Base-by-base conservation (phyloP, 495 filamentous ascomycete genomes). In the Jackrogersella multiformis region DNA sequence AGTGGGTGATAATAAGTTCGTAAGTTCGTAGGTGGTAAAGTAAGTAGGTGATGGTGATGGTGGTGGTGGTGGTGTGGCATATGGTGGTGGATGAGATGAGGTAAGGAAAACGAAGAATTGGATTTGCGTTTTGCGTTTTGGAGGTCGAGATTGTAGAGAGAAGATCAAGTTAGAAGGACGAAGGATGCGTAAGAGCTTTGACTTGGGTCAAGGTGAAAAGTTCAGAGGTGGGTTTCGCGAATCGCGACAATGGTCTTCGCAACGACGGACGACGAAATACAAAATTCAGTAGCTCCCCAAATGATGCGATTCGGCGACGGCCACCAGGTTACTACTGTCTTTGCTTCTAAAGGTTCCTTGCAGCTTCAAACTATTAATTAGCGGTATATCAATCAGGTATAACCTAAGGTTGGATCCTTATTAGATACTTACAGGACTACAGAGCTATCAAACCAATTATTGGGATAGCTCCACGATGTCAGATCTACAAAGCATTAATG, bases 401-500 rank as follows among this genome's bases (percentile, higher is more conserved):
- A n/a, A n/a, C n/a, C n/a, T n/a, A n/a, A n/a, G n/a, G n/a, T n/a
- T n/a, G n/a, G n/a, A n/a, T 24, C 45, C 20, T 32, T 13, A 20
- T 52, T 32, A 45, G 35, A 16, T 21, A 12, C 44, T 49, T 39
- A 59, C 56, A 53, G 44, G 13, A 24, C 18, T 42, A 9, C 8
- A 9, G 23, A 35, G 24, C 35, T 51, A 60, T 60, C 16, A 15
- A n/a, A 21, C 20, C 18, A 5, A 13, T 39, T 23, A 13, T 41
- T 41, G 7, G 21, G 6, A 39, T 8, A 30, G 61, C 39, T 41
- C 10, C 46, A 41, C 28, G 56, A 49, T 49, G 18, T 39, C 20
- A 52, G 32, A 58, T 26, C 28, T 59, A 53, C 30, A 46, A 45
- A 42, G 21, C 26, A 54, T 45, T 53, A 48, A 56, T 64, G 44